Evolutionary conservation across 2,329 filamentous ascomycete species (phyloP).

Genomic region (Fusarium coicis): DNA sequence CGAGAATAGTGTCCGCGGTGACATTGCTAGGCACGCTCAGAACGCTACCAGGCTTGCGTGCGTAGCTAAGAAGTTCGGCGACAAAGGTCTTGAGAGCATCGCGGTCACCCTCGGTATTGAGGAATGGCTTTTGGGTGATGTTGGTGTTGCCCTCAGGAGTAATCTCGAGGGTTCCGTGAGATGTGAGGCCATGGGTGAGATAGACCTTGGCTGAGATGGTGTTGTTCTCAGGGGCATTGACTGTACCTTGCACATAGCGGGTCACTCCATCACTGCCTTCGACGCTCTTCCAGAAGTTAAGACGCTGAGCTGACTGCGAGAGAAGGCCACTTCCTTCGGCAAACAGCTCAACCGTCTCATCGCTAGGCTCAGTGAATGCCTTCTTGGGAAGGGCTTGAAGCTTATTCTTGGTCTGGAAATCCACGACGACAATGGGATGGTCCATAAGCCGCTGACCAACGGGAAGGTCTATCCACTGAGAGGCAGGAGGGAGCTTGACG

Average conservation of each 20-base stretch:
- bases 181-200: constrained; percentile 61
- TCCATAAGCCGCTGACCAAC: constrained; percentile 68
- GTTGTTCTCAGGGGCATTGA: constrained; percentile 55
- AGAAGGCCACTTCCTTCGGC: constrained; percentile 53
- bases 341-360: constrained; percentile 46
- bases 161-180: constrained; percentile 56
- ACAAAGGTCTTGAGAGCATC: constrained; percentile 44
- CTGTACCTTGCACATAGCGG: constrained; percentile 56
- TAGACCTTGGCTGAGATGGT: constrained; percentile 60
- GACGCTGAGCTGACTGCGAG: constrained; percentile 56
- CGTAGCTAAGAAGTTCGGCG: constrained; percentile 41
- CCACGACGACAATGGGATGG: constrained; percentile 54
- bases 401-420: constrained; percentile 43
- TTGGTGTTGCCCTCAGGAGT: constrained; percentile 53
- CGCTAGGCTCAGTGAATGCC: constrained; percentile 43
- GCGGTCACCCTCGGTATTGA: constrained; percentile 47
- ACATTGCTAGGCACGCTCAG: constrained; percentile 37
- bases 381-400: constrained; percentile 34
- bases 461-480: constrained; percentile 67
- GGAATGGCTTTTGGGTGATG: constrained; percentile 51
- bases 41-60: constrained; percentile 34
- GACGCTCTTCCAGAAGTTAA: constrained; percentile 60
- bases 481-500: constrained; percentile 59
- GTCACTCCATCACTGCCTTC: constrained; percentile 52
- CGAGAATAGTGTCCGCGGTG: constrained; percentile 41